phyloP scores from a whole-genome alignment of 305 asterid species.

The Fraxinus dipetala region DNA sequence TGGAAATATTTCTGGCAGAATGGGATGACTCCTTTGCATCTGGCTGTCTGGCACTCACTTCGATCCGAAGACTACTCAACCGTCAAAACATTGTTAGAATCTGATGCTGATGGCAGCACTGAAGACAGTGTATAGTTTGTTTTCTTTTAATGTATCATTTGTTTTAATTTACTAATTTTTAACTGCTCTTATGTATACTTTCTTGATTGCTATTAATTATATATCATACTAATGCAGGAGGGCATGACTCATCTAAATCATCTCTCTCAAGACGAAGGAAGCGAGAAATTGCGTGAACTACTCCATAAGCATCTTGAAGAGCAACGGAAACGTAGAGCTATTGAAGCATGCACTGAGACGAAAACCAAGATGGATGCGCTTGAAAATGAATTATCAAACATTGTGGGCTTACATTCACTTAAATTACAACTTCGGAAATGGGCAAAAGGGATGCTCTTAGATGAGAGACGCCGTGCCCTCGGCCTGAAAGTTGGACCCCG shows the following conservation, averaged over 20 bases:
- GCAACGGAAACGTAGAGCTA: slow-evolving; percentile 72
- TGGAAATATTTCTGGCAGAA: slow-evolving; percentile 50
- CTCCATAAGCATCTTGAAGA: slow-evolving; percentile 67
- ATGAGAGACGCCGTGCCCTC: slow-evolving; percentile 87
- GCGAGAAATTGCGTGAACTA: slow-evolving; percentile 62
- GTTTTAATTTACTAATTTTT: slow-evolving; percentile 4
- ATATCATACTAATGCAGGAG: slow-evolving; percentile 56
- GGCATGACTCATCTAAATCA: slow-evolving; percentile 79
- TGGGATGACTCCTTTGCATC: slow-evolving; percentile 97
- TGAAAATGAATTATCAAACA: slow-evolving; percentile 64
- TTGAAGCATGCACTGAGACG: slow-evolving; percentile 74
- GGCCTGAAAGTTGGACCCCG: slow-evolving; percentile 86
- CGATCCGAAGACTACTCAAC: slow-evolving; percentile 69
- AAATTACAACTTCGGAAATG: slow-evolving; percentile 81
- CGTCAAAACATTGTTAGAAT: slow-evolving; percentile 74
- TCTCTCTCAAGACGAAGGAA: slow-evolving; percentile 77
- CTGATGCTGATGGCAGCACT: slow-evolving; percentile 78
- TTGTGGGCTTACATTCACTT: slow-evolving; percentile 72
- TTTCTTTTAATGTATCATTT: slow-evolving; percentile 36
- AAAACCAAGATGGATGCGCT: slow-evolving; percentile 72
- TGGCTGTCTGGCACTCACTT: slow-evolving; percentile 95
- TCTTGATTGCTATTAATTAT: slow-evolving; percentile 33
- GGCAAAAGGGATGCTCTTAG: slow-evolving; percentile 97
- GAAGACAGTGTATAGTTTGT: slow-evolving; percentile 60
- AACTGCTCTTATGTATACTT: not conserved